Percentiles rank a stretch among this genome's conserved stretches.
Conservation (phyloP, 352 stramenopile genomes). For the Phytophthora syringae region DNA sequence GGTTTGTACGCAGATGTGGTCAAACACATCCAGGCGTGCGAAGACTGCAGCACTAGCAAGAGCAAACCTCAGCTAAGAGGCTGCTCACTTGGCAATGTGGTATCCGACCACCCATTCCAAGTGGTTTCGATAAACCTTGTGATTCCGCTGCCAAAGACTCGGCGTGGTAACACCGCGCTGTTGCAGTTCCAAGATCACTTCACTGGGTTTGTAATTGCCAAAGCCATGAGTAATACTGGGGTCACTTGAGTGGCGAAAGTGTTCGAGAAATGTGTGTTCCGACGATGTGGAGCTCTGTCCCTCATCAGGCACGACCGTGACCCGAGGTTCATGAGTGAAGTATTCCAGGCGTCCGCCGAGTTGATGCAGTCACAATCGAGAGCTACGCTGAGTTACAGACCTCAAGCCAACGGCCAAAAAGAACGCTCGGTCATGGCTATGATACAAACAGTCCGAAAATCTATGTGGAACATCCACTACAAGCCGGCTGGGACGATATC, state of each 20-base stretch:
- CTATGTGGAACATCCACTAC: no score
- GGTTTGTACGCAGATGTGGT: constrained; percentile 9
- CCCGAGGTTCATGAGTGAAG: no score
- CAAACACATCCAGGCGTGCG: constrained; percentile 1
- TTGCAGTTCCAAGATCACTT: neutral
- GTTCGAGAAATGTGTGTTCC: neutral
- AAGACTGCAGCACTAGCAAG: neutral
- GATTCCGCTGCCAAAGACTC: neutral
- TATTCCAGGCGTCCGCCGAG: no score
- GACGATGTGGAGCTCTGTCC: no score
- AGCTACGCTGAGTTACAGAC: no score
- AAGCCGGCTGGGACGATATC: no score
- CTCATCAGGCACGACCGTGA: no score
- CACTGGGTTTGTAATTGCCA: neutral
- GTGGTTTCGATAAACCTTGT: neutral
- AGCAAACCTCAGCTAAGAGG: neutral
- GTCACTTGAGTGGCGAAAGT: neutral
- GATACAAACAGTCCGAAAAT: no score
- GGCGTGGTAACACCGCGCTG: neutral
- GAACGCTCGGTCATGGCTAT: no score
- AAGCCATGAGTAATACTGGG: neutral
- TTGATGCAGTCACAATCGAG: no score
- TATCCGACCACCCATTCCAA: neutral
- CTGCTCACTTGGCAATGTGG: constrained; percentile 1
- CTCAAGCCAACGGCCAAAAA: no score